phyloP scores from a whole-genome alignment of 257 asterid genomes.

The Solanum appendiculatum region DNA sequence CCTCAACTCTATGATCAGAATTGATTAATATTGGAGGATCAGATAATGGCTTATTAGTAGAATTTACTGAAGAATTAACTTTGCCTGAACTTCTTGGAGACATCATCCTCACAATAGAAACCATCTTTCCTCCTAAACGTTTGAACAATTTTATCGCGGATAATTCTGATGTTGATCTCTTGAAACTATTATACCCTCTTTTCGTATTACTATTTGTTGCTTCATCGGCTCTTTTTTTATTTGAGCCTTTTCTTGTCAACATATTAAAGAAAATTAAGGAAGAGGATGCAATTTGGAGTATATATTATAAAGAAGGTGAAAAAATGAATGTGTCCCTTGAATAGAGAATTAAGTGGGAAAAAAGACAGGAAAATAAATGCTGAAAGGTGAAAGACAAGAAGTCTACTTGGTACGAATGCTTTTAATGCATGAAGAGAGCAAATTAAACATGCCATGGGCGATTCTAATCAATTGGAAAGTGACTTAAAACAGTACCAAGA shows the following conservation, averaged over 20 bases:
- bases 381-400: constrained; percentile 1
- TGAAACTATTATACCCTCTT: constrained; percentile 6
- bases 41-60: constrained; percentile 8
- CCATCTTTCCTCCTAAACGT: constrained; percentile 15
- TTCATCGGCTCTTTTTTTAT: background rate
- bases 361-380: background rate
- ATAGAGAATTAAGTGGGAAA: background rate
- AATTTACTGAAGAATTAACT: constrained; percentile 22
- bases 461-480: background rate
- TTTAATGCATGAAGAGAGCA: background rate
- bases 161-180: constrained; percentile 7
- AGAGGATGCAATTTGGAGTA: background rate
- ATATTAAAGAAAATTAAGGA: background rate
- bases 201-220: background rate
- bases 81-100: constrained; percentile 13
- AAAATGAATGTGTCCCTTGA: background rate
- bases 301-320: background rate
- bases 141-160: constrained; percentile 14
- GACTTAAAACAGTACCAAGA: background rate
- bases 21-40: constrained; percentile 12
- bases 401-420: background rate
- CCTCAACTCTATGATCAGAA: constrained; percentile 38
- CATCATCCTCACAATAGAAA: constrained; percentile 7
- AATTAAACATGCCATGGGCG: background rate
- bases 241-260: background rate